Percentiles rank a stretch among this genome's conserved stretches.
These are phyloP conservation scores for Cryptosporidium baileyi DNA, from an alignment of 169 alveolate species.

Conservation along the genomic window DNA sequence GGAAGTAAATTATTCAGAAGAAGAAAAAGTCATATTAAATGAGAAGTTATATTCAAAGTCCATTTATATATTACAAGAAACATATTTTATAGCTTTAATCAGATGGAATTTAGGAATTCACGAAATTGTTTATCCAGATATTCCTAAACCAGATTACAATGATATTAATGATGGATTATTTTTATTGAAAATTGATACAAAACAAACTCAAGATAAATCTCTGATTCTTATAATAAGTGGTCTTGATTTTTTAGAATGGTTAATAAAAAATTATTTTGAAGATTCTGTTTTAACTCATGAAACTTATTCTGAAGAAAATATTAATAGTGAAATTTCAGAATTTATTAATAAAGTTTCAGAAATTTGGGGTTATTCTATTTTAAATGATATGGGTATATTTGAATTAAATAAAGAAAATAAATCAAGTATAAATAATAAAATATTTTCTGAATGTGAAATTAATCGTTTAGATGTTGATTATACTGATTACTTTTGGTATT, in stretches of 20 bases:
- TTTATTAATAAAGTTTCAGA: background rate
- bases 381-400: background rate
- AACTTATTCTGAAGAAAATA: background rate
- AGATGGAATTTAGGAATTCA: constrained; percentile 19
- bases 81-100: constrained; percentile 2
- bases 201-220: background rate
- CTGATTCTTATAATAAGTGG: background rate
- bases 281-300: too few relatives aligned
- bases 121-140: constrained; percentile 5
- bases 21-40: background rate
- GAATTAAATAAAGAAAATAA: background rate
- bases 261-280: background rate
- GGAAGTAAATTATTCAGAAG: background rate
- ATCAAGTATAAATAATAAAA: background rate
- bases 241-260: background rate
- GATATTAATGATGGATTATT: constrained; percentile 11
- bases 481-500: constrained; percentile 43
- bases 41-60: background rate
- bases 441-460: background rate
- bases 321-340: background rate
- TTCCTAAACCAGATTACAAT: background rate
- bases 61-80: constrained; percentile 7
- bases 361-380: constrained; percentile 31
- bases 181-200: constrained; percentile 1
- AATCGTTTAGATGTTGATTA: constrained; percentile 1